Conservation (phyloP, 768 basidiomycete species). For the Suillus decipiens region DNA sequence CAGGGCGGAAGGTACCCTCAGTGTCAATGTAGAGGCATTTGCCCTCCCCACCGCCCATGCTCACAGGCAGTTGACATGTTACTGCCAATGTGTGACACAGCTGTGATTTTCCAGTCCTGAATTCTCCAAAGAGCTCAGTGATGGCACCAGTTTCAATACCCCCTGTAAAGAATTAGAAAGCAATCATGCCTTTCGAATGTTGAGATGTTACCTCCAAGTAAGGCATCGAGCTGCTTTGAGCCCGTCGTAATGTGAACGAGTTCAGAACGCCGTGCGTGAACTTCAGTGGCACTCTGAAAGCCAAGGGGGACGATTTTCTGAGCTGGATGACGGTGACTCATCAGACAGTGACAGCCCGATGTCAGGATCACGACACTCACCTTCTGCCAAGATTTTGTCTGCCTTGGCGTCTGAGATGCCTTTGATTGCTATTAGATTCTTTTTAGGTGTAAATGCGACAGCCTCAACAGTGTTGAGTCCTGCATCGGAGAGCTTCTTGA, state of each 20-base stretch:
- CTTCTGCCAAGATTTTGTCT: conserved; percentile 92
- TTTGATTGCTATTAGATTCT: conserved; percentile 85
- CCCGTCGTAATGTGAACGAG: conserved; percentile 97
- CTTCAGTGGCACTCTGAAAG: conserved; percentile 97
- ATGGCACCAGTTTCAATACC: conserved; percentile 99
- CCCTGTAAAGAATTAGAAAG: conserved; percentile 44
- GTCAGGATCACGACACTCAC: conserved; percentile 42
- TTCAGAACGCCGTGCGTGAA: conserved; percentile 92
- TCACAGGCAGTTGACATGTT: conserved; percentile 94
- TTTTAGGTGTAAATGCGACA: conserved; percentile 97
- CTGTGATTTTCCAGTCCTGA: conserved; percentile 97
- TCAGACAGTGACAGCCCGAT: conserved; percentile 13
- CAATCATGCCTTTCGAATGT: background rate
- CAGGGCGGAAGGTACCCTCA: conserved; percentile 98
- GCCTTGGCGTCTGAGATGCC: conserved; percentile 97
- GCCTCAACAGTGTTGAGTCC: conserved; percentile 94
- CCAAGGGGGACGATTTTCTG: conserved; percentile 96
- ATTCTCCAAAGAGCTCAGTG: conserved; percentile 98
- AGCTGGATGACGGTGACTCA: conserved; percentile 47
- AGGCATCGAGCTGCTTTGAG: conserved; percentile 92
- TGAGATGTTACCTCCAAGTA: conserved; percentile 74
- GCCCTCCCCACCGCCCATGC: conserved; percentile 98
- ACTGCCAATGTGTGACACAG: conserved; percentile 98
- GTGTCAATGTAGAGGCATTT: conserved; percentile 99
- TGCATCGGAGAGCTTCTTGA: conserved; percentile 92